phyloP scores from a whole-genome alignment of 768 basidiomycete genomes.

The Phylloporus rhodoxanthus region DNA sequence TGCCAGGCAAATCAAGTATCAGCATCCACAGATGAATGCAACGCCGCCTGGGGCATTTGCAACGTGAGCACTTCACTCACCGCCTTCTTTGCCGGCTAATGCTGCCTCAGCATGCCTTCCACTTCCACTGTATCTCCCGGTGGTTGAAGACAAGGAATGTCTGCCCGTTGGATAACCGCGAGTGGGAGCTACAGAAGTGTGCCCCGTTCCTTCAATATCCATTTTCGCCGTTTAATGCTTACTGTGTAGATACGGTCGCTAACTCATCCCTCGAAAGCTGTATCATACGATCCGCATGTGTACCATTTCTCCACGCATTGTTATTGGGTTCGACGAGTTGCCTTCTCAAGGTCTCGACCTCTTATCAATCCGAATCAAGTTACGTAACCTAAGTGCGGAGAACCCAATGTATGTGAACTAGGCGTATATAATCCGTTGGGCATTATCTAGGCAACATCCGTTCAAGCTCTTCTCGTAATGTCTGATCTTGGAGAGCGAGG shows the following conservation, averaged over 20 bases:
- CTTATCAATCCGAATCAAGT: neutral
- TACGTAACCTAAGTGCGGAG: neutral
- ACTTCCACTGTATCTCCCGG: slow-evolving; percentile 98
- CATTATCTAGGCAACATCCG: slow-evolving; percentile 12
- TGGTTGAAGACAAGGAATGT: slow-evolving; percentile 99
- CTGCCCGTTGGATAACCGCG: slow-evolving; percentile 90
- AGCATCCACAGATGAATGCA: slow-evolving; percentile 93
- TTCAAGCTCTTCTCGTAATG: slow-evolving; percentile 13
- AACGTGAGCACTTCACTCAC: slow-evolving; percentile 49
- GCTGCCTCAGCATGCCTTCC: slow-evolving; percentile 82
- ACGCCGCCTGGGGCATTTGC: slow-evolving; percentile 98
- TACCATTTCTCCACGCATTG: slow-evolving; percentile 5
- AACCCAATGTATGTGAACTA: no score
- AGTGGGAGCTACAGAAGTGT: slow-evolving; percentile 96
- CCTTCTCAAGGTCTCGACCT: no score
- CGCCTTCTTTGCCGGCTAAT: neutral
- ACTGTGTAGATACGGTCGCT: slow-evolving; percentile 38
- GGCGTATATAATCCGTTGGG: neutral
- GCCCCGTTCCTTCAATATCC: slow-evolving; percentile 24
- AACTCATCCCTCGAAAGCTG: slow-evolving; percentile 11
- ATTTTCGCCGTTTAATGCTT: neutral
- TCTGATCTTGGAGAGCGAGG: slow-evolving; percentile 11
- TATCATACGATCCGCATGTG: slow-evolving; percentile 19
- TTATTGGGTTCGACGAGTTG: neutral
- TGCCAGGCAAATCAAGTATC: slow-evolving; percentile 99